These are phyloP conservation scores for Alternaria gaisen DNA, from an alignment of 2,329 filamentous ascomycete genomes.

Conservation along the genomic window DNA sequence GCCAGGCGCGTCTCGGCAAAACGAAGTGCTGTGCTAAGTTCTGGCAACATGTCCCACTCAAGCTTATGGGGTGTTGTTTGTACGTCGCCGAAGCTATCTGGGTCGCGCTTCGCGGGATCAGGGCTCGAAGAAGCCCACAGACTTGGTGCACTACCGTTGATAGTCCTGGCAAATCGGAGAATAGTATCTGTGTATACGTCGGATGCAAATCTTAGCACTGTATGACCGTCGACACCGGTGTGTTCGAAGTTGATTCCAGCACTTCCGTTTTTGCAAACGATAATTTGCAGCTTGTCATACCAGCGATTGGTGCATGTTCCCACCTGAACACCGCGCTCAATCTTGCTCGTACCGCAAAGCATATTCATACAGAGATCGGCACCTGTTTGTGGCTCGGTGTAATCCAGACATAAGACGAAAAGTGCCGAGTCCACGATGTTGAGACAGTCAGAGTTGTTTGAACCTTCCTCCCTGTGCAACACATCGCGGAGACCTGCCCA, in stretches of 20 bases:
- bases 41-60: conserved; percentile 96
- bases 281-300: conserved; percentile 99
- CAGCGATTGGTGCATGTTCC: conserved; percentile 98
- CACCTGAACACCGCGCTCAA: conserved; percentile 92
- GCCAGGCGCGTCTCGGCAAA: conserved; percentile 95
- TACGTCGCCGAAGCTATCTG: conserved; percentile 89
- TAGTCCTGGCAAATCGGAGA: conserved; percentile 89
- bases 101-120: conserved; percentile 90
- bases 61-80: conserved; percentile 94
- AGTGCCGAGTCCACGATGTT: conserved; percentile 93
- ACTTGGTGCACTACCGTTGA: conserved; percentile 91
- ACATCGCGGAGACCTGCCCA: conserved; percentile 94
- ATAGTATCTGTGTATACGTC: conserved; percentile 98
- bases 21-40: conserved; percentile 87
- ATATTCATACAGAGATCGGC: conserved; percentile 96
- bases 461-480: conserved; percentile 82
- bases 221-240: conserved; percentile 96
- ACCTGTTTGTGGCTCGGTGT: conserved; percentile 82
- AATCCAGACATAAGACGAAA: conserved; percentile 91
- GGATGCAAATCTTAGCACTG: conserved; percentile 92
- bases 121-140: conserved; percentile 92
- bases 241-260: conserved; percentile 99
- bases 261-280: conserved; percentile 98
- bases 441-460: conserved; percentile 96
- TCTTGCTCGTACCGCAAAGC: conserved; percentile 93